Conservation (phyloP, 2,329 filamentous ascomycete species). For the Aureobasidium subglaciale region DNA sequence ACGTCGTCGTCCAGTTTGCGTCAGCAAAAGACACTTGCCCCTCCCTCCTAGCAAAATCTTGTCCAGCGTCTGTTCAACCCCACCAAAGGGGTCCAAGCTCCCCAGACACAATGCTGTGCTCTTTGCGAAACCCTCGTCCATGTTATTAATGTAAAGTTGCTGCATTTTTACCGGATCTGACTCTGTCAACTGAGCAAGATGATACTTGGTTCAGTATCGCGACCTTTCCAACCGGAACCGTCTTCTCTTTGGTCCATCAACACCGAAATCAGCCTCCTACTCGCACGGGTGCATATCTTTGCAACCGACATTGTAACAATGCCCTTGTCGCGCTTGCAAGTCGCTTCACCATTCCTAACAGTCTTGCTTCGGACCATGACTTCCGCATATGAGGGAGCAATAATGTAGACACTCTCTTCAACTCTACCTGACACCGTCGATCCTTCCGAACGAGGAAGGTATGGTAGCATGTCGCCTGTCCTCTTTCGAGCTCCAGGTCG, state of each 20-base stretch:
- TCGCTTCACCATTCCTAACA: not conserved
- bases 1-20: too few species aligned
- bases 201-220: too few species aligned
- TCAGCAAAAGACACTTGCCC: not conserved
- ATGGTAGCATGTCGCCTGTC: not conserved
- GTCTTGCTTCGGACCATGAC: not conserved
- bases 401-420: not conserved
- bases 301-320: too few species aligned
- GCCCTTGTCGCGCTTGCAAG: not conserved
- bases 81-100: constrained; percentile 5
- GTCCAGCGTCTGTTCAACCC: not conserved
- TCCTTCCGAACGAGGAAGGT: not conserved
- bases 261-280: too few species aligned
- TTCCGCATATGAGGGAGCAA: not conserved
- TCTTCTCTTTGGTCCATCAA: too few species aligned
- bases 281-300: too few species aligned
- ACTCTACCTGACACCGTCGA: not conserved
- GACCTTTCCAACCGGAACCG: too few species aligned
- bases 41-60: not conserved
- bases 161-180: too few species aligned
- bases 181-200: too few species aligned
- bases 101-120: not conserved
- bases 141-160: too few species aligned
- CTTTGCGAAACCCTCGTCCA: too few species aligned
- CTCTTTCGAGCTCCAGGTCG: not conserved